These are phyloP conservation scores for Pleurotus pulmonarius DNA, from an alignment of 768 basidiomycete genomes.

Conservation along the genomic window DNA sequence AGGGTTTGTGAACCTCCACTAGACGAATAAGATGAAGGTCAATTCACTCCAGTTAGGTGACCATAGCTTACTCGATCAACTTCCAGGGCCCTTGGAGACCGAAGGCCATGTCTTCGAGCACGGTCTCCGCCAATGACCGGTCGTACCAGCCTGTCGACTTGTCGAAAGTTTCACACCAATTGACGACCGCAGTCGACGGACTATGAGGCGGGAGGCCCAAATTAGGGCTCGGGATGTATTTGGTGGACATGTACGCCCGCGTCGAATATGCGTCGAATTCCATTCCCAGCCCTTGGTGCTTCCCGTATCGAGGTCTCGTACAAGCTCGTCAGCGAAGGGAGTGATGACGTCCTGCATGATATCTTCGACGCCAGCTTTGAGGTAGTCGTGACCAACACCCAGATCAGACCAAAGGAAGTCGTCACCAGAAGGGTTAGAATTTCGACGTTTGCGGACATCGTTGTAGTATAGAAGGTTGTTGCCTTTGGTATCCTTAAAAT, in stretches of 20 bases:
- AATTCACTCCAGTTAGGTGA: background rate
- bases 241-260: conserved; percentile 16
- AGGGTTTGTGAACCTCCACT: conserved; percentile 19
- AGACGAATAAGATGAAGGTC: background rate
- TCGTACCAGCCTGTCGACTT: conserved; percentile 28
- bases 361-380: conserved; percentile 5
- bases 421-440: conserved; percentile 2
- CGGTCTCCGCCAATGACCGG: conserved; percentile 27
- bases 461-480: conserved; percentile 22
- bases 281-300: conserved; percentile 21
- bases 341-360: conserved; percentile 15
- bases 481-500: conserved; percentile 10
- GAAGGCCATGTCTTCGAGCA: conserved; percentile 21
- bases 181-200: conserved; percentile 18
- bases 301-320: conserved; percentile 17
- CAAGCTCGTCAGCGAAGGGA: conserved; percentile 18
- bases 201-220: conserved; percentile 12
- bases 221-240: conserved; percentile 13
- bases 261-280: conserved; percentile 25
- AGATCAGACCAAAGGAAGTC: conserved; percentile 6
- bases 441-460: conserved; percentile 9
- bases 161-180: conserved; percentile 31
- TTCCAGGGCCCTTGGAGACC: conserved; percentile 19
- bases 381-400: background rate
- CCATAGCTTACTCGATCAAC: conserved; percentile 19